A percentile compares a stretch with the other conserved stretches of the same genome.
Conservation (phyloP, 73 alveolate species). For the Tetrahymena malaccensis region DNA sequence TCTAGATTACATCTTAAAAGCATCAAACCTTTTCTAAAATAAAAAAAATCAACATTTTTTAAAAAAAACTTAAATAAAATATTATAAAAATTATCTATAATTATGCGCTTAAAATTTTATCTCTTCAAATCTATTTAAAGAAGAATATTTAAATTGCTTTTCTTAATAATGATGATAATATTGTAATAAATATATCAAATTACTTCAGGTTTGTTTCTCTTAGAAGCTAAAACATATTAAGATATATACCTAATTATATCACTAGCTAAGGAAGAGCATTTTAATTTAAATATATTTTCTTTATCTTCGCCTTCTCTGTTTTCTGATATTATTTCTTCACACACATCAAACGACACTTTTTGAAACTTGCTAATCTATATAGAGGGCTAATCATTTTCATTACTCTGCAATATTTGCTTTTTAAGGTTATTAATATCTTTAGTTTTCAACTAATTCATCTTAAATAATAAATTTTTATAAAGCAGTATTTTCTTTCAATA, state of each 20-base stretch:
- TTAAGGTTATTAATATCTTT: background rate
- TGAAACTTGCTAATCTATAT: background rate
- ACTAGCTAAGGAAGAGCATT: background rate
- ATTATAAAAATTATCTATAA: no score
- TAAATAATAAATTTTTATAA: no score
- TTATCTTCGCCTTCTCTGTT: background rate
- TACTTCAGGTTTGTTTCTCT: background rate
- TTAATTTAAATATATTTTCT: background rate
- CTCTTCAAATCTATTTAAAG: background rate
- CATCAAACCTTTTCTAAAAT: background rate
- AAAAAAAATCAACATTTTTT: background rate
- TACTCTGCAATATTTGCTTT: background rate
- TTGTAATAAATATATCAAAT: background rate
- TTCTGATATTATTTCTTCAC: background rate
- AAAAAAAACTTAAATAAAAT: background rate
- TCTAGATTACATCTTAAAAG: background rate
- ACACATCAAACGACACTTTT: background rate
- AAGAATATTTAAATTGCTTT: background rate
- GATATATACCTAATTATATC: background rate
- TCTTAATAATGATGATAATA: background rate
- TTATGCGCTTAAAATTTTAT: no score
- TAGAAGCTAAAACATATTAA: background rate
- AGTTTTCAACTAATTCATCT: background rate
- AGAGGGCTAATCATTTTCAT: background rate
- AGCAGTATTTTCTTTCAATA: no score